phyloP scores from a whole-genome alignment of 345 rosid species.

The Arabis hirsuta region DNA sequence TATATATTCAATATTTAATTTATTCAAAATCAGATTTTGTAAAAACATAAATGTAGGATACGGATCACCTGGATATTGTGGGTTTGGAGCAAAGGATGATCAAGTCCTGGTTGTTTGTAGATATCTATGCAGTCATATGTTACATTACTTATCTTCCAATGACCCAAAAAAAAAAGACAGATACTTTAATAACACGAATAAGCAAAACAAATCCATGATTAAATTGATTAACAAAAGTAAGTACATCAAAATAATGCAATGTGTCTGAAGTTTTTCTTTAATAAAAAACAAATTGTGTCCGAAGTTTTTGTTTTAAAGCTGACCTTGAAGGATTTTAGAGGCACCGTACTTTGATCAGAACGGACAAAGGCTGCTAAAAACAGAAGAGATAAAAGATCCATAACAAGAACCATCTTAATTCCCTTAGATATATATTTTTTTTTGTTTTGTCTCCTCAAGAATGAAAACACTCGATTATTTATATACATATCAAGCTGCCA shows the following conservation, averaged over 20 bases:
- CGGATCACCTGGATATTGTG: not conserved
- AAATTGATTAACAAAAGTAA: not conserved
- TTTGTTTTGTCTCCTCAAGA: not conserved
- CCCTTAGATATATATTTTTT: not conserved
- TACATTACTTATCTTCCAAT: not conserved
- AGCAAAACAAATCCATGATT: not conserved
- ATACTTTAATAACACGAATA: not conserved
- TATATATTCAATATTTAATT: not conserved
- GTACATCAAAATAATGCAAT: not conserved
- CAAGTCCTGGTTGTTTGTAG: not conserved
- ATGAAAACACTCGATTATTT: not conserved
- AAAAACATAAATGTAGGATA: not conserved
- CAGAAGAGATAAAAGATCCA: not conserved
- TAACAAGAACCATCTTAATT: not conserved
- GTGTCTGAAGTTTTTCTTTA: not conserved
- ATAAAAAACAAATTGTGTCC: not conserved
- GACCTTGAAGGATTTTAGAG: slow-evolving; percentile 19
- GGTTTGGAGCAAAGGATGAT: not conserved
- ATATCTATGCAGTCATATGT: not conserved
- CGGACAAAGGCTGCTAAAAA: not conserved
- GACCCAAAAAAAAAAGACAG: not conserved
- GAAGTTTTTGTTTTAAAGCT: not conserved
- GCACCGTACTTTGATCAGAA: not conserved
- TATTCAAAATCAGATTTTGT: not conserved
- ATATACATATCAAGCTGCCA: not conserved